Conservation (phyloP, 768 basidiomycete genomes). For the Leucocoprinus sp. region DNA sequence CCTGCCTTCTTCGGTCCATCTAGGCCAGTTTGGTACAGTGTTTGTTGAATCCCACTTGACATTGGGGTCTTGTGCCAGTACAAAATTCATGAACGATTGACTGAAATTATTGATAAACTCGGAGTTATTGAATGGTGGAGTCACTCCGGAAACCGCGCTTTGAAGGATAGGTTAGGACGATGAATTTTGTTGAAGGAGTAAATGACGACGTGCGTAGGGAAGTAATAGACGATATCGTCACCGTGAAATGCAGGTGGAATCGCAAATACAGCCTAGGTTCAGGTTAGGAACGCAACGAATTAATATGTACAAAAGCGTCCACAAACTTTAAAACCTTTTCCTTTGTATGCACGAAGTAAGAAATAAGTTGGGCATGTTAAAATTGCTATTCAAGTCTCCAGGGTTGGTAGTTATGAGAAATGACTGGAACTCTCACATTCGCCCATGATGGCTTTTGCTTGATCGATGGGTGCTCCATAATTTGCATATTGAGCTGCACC, state of each 20-base stretch:
- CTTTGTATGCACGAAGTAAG: background rate
- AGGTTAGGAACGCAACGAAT: background rate
- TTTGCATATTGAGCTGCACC: background rate
- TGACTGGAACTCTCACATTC: background rate
- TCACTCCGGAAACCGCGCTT: background rate
- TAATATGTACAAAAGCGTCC: background rate
- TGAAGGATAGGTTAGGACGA: background rate
- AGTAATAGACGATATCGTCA: background rate
- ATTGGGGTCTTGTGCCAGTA: constrained; percentile 23
- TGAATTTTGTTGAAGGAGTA: background rate
- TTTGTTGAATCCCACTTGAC: constrained; percentile 16
- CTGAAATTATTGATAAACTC: constrained; percentile 29
- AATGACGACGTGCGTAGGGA: background rate
- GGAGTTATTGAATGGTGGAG: constrained; percentile 25
- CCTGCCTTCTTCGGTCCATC: constrained; percentile 17
- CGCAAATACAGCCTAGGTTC: background rate
- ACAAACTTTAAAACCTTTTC: background rate
- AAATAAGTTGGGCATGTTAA: background rate
- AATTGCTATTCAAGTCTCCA: background rate
- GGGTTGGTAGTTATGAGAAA: background rate
- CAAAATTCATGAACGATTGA: constrained; percentile 30
- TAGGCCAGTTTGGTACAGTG: constrained; percentile 30
- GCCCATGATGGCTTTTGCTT: background rate
- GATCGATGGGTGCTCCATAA: background rate
- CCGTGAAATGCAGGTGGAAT: background rate